A percentile compares a stretch with the other conserved stretches of the same genome.
Conservation (phyloP, 257 asterid genomes). For the Rehmannia glutinosa region DNA sequence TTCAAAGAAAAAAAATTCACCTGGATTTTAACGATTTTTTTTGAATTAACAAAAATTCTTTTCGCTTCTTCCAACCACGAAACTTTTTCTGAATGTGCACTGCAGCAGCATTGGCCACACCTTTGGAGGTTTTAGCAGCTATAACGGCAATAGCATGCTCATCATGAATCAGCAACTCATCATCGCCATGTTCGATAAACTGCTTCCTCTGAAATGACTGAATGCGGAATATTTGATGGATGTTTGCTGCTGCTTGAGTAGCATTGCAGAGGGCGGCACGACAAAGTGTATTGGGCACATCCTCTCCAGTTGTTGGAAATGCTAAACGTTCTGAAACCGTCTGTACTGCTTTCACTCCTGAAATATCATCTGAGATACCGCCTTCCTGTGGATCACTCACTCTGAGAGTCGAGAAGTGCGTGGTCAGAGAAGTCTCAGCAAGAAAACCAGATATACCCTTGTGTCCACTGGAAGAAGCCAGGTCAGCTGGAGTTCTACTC, state of each 20-base stretch:
- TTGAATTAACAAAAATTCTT: conserved; percentile 54
- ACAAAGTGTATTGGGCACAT: conserved; percentile 57
- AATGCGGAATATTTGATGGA: conserved; percentile 68
- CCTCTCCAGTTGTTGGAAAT: conserved; percentile 44
- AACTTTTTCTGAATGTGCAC: conserved; percentile 62
- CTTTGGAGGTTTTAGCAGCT: conserved; percentile 39
- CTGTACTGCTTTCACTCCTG: conserved; percentile 38
- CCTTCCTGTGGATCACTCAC: conserved; percentile 36
- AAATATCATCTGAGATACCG: conserved; percentile 23
- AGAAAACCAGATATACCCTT: conserved; percentile 88
- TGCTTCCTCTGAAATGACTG: conserved; percentile 79
- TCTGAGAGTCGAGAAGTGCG: conserved; percentile 47
- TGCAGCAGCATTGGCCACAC: conserved; percentile 64
- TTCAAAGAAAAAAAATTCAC: conserved; percentile 19
- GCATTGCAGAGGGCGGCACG: conserved; percentile 80
- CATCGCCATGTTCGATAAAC: conserved; percentile 30
- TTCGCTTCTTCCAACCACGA: conserved; percentile 81
- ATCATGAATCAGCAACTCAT: conserved; percentile 35
- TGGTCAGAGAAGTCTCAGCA: conserved; percentile 61
- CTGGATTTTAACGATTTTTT: conserved; percentile 79
- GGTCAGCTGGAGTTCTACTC: conserved; percentile 72
- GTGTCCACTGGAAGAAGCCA: conserved; percentile 75
- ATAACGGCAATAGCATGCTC: conserved; percentile 52
- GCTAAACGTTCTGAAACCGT: conserved; percentile 60
- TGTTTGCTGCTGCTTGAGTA: conserved; percentile 78